Conservation (phyloP, 1,284 basidiomycete species). For the Irpex sp. region DNA sequence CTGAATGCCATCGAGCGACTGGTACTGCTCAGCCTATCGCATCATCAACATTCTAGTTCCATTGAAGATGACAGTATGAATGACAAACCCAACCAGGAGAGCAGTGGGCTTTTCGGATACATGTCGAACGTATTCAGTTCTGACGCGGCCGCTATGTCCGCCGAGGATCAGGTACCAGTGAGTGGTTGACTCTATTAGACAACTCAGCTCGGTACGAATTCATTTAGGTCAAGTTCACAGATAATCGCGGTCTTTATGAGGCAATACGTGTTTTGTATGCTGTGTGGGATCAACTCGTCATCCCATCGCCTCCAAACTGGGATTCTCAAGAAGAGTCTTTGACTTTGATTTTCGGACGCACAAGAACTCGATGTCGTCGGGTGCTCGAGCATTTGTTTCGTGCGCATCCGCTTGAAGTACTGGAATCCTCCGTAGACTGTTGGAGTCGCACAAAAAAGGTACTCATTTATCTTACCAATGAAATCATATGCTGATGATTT, state of each 20-base stretch:
- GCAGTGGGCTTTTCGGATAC: slow-evolving; percentile 71
- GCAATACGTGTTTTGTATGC: slow-evolving; percentile 67
- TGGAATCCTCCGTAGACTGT: slow-evolving; percentile 79
- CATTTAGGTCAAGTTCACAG: slow-evolving; percentile 59
- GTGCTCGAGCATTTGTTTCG: slow-evolving; percentile 88
- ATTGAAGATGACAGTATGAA: slow-evolving; percentile 54
- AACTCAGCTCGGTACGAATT: slow-evolving; percentile 9
- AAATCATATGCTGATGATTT: slow-evolving; percentile 2
- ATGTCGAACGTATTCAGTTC: slow-evolving; percentile 78
- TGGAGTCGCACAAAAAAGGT: slow-evolving; percentile 65
- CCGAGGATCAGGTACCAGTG: slow-evolving; percentile 59
- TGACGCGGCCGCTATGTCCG: slow-evolving; percentile 41
- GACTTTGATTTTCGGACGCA: slow-evolving; percentile 60
- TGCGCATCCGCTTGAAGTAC: slow-evolving; percentile 72
- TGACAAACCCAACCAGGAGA: slow-evolving; percentile 54
- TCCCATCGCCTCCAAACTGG: slow-evolving; percentile 41
- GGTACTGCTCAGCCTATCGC: slow-evolving; percentile 60
- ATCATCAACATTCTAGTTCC: slow-evolving; percentile 43
- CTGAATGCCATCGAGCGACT: slow-evolving; percentile 83
- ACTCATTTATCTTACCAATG: slow-evolving; percentile 21
- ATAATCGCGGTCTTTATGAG: slow-evolving; percentile 69
- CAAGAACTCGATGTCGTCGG: slow-evolving; percentile 66
- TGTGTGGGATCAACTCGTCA: slow-evolving; percentile 62
- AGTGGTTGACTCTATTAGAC: slow-evolving; percentile 20
- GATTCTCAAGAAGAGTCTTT: slow-evolving; percentile 64